These are phyloP conservation scores for Ampelomyces quisqualis DNA, from an alignment of 2,329 filamentous ascomycete genomes.

Conservation along the genomic window DNA sequence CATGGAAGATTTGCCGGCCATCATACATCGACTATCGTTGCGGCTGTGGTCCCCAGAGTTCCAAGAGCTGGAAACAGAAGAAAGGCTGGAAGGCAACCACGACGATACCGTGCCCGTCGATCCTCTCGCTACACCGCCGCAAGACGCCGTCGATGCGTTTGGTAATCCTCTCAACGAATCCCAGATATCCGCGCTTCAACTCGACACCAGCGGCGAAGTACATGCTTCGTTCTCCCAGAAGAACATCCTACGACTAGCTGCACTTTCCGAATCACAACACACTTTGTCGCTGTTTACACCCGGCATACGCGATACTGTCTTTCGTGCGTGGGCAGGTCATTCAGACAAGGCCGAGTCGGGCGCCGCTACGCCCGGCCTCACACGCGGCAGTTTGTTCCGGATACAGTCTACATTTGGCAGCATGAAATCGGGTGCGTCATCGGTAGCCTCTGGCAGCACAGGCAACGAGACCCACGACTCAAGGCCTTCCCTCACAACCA, in stretches of 20 bases:
- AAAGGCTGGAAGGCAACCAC: slow-evolving; percentile 51
- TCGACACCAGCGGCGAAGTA: slow-evolving; percentile 77
- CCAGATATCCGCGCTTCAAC: slow-evolving; percentile 72
- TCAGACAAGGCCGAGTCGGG: slow-evolving; percentile 66
- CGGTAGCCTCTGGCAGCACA: slow-evolving; percentile 50
- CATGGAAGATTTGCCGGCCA: slow-evolving; percentile 96
- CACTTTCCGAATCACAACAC: slow-evolving; percentile 82
- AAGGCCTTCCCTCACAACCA: slow-evolving; percentile 64
- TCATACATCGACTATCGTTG: slow-evolving; percentile 89
- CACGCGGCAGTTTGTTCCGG: slow-evolving; percentile 49
- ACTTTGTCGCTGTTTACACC: slow-evolving; percentile 91
- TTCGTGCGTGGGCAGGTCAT: slow-evolving; percentile 85
- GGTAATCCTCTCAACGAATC: slow-evolving; percentile 75
- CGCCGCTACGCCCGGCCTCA: slow-evolving; percentile 44
- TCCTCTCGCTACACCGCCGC: slow-evolving; percentile 76
- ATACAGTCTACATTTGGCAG: slow-evolving; percentile 48
- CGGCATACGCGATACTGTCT: slow-evolving; percentile 84
- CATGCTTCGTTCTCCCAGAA: slow-evolving; percentile 94
- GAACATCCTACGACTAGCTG: slow-evolving; percentile 80
- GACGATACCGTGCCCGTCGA: slow-evolving; percentile 65
- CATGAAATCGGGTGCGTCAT: slow-evolving; percentile 50
- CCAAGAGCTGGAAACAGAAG: slow-evolving; percentile 63
- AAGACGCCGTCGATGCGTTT: slow-evolving; percentile 78
- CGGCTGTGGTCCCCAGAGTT: slow-evolving; percentile 90
- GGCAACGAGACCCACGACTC: slow-evolving; percentile 53